These are phyloP conservation scores for Brassica rapa DNA, from an alignment of 345 rosid species.

Conservation along the genomic window DNA sequence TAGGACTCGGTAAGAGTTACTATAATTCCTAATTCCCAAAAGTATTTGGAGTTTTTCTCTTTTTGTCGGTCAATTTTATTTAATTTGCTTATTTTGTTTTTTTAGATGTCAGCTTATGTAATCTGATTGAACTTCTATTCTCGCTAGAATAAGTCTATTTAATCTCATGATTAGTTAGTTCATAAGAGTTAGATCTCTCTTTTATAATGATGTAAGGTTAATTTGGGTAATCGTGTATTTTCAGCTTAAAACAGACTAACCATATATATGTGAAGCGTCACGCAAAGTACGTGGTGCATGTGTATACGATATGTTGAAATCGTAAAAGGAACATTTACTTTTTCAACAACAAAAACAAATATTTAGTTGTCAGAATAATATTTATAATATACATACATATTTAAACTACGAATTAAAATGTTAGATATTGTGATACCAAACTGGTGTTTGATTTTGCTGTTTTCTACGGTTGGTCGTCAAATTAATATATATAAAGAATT, in stretches of 20 bases:
- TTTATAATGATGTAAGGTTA: not conserved
- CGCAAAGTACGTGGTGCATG: constrained; percentile 18
- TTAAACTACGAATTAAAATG: not conserved
- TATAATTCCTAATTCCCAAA: constrained; percentile 3
- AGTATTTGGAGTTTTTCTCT: not conserved
- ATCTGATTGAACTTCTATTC: constrained; percentile 1
- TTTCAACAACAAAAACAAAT: not conserved
- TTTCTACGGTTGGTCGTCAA: not conserved
- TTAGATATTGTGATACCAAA: not conserved
- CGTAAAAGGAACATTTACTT: not conserved
- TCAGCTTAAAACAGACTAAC: constrained; percentile 9
- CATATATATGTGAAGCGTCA: constrained; percentile 10
- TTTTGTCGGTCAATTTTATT: not conserved
- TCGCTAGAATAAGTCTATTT: not conserved
- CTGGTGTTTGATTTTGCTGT: not conserved
- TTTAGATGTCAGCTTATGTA: not conserved
- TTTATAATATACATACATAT: not conserved
- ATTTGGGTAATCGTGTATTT: constrained; percentile 7
- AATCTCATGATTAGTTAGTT: constrained; percentile 4
- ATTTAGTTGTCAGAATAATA: not conserved
- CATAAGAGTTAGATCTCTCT: not conserved
- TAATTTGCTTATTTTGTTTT: not conserved
- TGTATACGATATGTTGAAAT: constrained; percentile 5
- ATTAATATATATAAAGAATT: not conserved
- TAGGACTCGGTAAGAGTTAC: not conserved